Base-by-base conservation (phyloP, 2,329 filamentous ascomycete genomes). In the Trichoderma semiorbis region DNA sequence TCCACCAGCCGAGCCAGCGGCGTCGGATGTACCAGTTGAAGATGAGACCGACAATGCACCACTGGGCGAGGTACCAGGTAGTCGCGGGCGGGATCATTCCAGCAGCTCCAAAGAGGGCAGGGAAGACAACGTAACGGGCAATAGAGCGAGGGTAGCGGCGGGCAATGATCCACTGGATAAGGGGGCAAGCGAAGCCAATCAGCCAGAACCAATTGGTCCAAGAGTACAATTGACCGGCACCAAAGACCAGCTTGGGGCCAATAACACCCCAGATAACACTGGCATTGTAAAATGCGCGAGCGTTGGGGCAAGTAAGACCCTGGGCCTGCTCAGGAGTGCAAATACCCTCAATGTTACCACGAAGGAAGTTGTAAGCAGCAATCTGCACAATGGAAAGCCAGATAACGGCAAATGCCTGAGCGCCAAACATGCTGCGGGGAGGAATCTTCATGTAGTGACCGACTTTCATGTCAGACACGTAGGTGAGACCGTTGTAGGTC, bases 241-340 rank as follows among this genome's bases (percentile, higher is more conserved):
- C 79, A 68, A 81, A 81, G 43, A 81, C 79, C 63, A 76, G 75
- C 47, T 70, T 74, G 2, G 80, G 81, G 1, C 81, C 89, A 70
- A 91, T 88, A 21, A 88, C 83, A 71, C 89, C 89, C 89, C 88
- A 90, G 70, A 89, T 85, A 7, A 90, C 83, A 24, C 86, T 88
- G 30, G 85, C 86, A 28, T 87, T 89, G 81, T 88, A 90, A 77
- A 90, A 90, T 0, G 89, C 87, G 28, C 84, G 84, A 18, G 86
- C 86, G 43, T 84, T 83, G 10, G 89, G 88, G 76, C 88, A 90
- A 26, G 81, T 87, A 75, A 89, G 86, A 65, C 85, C 84, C 75
- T 85, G 84, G 2, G 77, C 34, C 74, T 89, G 86, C 0, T 82
- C 47, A 0, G 76, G 69, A 1, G 81, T 83, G 79, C 89, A 91